Base-by-base conservation (phyloP, 768 basidiomycete genomes). In the Dioszegia crocea region DNA sequence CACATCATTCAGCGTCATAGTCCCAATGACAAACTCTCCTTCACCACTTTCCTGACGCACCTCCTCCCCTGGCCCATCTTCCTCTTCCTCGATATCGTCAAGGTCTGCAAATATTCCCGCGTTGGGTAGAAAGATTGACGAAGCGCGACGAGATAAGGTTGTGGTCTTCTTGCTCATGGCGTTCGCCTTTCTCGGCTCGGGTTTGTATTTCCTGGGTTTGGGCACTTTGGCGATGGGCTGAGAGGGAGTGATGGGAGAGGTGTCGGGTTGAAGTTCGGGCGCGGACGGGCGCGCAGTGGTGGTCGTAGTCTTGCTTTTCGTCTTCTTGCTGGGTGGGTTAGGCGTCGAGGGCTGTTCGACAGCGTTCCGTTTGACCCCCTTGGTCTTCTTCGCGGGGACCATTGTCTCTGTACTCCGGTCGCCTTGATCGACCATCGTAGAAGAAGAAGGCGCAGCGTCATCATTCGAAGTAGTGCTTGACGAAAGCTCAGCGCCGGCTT, bases 71-170 rank as follows among this genome's bases (percentile, higher is more conserved):
- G 9, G 27, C 21, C 12, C 23, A 24, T 53, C 39, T 40, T 53
- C 51, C 11, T 38, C 51, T 36, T 53, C 51, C 1, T 36, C 38
- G n/a, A 53, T 53, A 30, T 53, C 51, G 33, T 53, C 51, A 4
- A 53, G 51, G 2, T 26, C 36, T 1, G 12, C 36, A 27, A 53
- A 53, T 2, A 41, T 39, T 21, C 51, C 39, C 23, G 24, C 27
- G 51, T 40, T 26, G 19, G 39, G 39, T 12, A 53, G 19, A 23
- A 41, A 53, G 10, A 41, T 4, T 3, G 51, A 41, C 19, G 51
- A 41, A 16, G 51, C 5, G 11, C 21, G 51, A 4, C 36, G 51
- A 2, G 51, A 36, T 30, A 24, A 5, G 26, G 49, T 8, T 16
- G 19, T 30, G 30, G 5, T 30, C 14, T 53, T 53, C 51, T 53